Evolutionary conservation across 805 yeast species (phyloP), one percentile per base, ranked within the genome.

Genomic region (Wickerhamomyces rabaulensis): DNA sequence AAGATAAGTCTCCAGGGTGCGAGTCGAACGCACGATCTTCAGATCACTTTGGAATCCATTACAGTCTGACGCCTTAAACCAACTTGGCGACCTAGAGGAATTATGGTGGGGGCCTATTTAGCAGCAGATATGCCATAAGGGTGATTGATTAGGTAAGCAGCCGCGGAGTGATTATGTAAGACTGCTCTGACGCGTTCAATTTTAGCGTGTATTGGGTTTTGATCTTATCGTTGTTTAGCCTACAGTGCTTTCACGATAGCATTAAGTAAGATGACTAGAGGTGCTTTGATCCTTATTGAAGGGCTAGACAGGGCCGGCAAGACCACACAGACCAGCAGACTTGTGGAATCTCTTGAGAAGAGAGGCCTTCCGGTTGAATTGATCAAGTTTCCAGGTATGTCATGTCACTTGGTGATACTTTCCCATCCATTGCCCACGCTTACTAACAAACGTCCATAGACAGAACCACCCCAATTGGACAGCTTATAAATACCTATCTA

Each of bases 241-340:
- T n/a, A n/a, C n/a, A n/a, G n/a, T n/a, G n/a, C n/a, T n/a, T n/a
- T n/a, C n/a, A n/a, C n/a, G n/a, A n/a, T n/a, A n/a, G 31, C 12
- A 4, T n/a, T 27, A 4, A 27, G 3, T 5, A 39, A 22, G 20
- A 57, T 55, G 62, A 39, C 48, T 5, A 51, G 97, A 51, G 98
- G 97, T 2, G 73, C 76, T 40, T 68, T 94, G 35, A 83, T 94
- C 20, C 76, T 89, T 1, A 73, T 94, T 2, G 99, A 94, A 65
- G 99, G 99, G 0, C 76, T 94, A 1, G 99, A 94, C 59, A 69
- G 99, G 42, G 84, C 97, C 0, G 99, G 99, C 0, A 94, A 94
- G 59, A 79, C 96, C 3, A 90, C 97, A 0, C 99, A 94, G 61
- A 75, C 84, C 7, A 60, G 64, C 3, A 53, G 59, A 3, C 55